phyloP scores from a whole-genome alignment of 345 rosid species.

The Euphorbia tirucalli region DNA sequence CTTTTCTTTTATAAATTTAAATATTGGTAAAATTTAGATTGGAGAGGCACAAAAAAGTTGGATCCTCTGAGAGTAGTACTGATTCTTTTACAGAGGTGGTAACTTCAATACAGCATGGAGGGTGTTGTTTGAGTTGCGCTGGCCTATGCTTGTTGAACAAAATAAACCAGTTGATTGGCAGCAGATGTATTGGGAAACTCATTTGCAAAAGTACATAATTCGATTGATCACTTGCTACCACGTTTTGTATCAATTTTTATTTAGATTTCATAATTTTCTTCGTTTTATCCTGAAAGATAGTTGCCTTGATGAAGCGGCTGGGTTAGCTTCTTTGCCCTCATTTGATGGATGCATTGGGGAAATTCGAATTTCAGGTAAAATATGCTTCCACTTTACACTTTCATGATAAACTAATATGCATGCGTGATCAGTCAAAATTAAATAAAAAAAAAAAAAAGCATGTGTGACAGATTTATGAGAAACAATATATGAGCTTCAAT shows the following conservation, averaged over 20 bases:
- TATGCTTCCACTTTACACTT: background rate
- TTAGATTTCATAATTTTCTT: background rate
- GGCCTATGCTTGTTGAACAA: constrained; percentile 45
- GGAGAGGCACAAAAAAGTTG: background rate
- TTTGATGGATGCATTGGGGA: constrained; percentile 55
- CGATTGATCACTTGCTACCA: constrained; percentile 10
- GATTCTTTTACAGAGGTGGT: constrained; percentile 37
- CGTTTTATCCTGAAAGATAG: constrained; percentile 42
- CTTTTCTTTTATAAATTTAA: background rate
- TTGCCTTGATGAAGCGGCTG: constrained; percentile 89
- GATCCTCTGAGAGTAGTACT: constrained; percentile 4
- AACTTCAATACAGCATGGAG: constrained; percentile 57
- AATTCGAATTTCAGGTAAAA: constrained; percentile 54
- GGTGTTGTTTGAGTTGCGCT: constrained; percentile 55
- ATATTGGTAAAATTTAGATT: background rate
- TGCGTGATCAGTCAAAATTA: no score
- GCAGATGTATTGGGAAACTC: constrained; percentile 76
- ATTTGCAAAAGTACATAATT: constrained; percentile 60
- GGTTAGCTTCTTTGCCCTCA: constrained; percentile 59
- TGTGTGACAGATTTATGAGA: background rate
- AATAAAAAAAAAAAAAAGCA: no score
- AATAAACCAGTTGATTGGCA: constrained; percentile 57
- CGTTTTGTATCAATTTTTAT: background rate
- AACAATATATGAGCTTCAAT: background rate
- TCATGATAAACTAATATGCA: background rate